phyloP scores from a whole-genome alignment of 1,139 yeast species.

The Candida sanyaensis region DNA sequence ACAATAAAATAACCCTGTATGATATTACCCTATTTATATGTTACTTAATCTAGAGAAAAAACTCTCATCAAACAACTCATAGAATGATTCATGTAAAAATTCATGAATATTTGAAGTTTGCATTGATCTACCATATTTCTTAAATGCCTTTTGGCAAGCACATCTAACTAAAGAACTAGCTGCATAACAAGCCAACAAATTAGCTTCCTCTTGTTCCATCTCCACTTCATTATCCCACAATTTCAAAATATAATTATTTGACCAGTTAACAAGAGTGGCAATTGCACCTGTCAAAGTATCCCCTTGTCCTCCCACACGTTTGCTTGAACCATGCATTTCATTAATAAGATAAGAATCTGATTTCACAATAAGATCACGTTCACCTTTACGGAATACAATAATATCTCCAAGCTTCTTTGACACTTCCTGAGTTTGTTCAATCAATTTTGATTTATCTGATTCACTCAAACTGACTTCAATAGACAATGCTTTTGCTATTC shows the following conservation, averaged over 20 bases:
- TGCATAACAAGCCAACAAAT: conserved; percentile 65
- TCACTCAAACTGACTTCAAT: conserved; percentile 33
- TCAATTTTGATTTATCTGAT: conserved; percentile 19
- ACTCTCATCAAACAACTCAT: conserved; percentile 42
- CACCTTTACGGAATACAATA: conserved; percentile 73
- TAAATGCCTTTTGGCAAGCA: conserved; percentile 68
- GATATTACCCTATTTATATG: not conserved
- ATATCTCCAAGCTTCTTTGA: conserved; percentile 62
- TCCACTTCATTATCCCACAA: conserved; percentile 63
- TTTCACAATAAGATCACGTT: conserved; percentile 60
- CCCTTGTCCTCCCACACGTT: conserved; percentile 52
- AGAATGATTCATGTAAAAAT: conserved; percentile 63
- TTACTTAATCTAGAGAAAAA: conserved; percentile 6
- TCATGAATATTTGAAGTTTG: conserved; percentile 81
- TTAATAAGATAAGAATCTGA: conserved; percentile 35
- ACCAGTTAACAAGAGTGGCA: conserved; percentile 46
- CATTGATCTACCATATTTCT: conserved; percentile 71
- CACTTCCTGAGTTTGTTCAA: conserved; percentile 40
- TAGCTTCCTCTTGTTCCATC: conserved; percentile 50
- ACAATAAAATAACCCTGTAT: not conserved
- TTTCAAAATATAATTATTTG: conserved; percentile 52
- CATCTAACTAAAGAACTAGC: conserved; percentile 70
- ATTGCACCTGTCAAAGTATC: conserved; percentile 48
- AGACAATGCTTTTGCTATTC: conserved; percentile 53
- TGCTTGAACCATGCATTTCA: conserved; percentile 56